Evolutionary conservation across 2,329 filamentous ascomycete genomes (phyloP), one percentile per base, ranked within the genome.

Genomic region (Aspergillus ruber): DNA sequence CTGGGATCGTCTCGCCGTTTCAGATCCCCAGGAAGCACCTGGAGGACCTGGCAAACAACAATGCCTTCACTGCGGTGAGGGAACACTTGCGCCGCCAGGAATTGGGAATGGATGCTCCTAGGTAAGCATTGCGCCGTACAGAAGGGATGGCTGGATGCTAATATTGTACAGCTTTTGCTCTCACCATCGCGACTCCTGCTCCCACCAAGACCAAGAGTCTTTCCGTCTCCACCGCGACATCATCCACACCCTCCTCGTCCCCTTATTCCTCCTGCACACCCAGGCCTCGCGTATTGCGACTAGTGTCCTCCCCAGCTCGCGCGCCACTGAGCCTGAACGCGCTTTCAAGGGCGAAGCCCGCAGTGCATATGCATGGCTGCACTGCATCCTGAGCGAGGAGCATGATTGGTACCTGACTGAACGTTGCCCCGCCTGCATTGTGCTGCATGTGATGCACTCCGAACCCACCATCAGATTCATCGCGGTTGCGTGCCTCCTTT

Each of bases 341-440:
- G 79, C 78, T 2, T 82, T 80, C 60, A 70, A 73, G 1, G 76
- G 77, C 4, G 74, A 78, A 45, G 78, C 78, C 3, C 74, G 79
- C 40, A 74, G 74, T 50, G 78, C 79, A 1, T 82, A 79, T 57
- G 66, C 80, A 45, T 82, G 78, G 73, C 68, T 83, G 32, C 76
- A 81, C 51, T 81, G 77, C 62, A 80, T 82, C 49, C 61, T 82
- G 18, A 69, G 67, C 9, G 78, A 80, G 44, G 78, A 79, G 53
- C 73, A 76, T 50, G 75, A 81, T 51, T 82, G 78, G 78, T 80
- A 77, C 56, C 66, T 73, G 48, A 79, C 77, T 2, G 64, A 71
- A 21, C 77, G 78, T 21, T 82, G 80, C 60, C 78, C 79, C 27
- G 67, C 67, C 42, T 73, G 70, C 50, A 65, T 72, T 38, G 68